Evolutionary conservation across 139 green algal genomes (phyloP).

Genomic region (Zygnema circumcarinatum): DNA sequence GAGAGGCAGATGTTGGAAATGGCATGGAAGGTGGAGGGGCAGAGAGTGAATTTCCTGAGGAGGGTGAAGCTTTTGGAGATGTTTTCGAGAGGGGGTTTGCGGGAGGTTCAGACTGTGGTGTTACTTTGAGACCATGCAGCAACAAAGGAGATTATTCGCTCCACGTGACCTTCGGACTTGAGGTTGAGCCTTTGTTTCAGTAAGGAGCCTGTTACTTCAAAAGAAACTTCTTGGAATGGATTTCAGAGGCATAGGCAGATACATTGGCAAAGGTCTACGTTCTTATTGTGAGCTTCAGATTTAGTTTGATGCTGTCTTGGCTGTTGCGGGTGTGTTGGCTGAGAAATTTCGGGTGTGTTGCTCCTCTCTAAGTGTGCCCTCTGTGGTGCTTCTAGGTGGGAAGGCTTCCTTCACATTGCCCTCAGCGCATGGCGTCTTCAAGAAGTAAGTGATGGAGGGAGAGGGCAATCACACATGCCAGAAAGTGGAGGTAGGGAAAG

Average conservation of each 20-base stretch:
- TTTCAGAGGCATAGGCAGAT: neutral
- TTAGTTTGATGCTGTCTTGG: neutral
- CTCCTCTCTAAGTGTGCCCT: neutral
- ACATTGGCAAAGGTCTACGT: neutral
- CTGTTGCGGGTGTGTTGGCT: neutral
- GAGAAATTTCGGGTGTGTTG: neutral
- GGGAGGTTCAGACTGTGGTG: too few relatives aligned
- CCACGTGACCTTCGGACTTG: slow-evolving; percentile 39
- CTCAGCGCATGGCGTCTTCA: neutral
- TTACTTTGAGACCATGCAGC: too few relatives aligned
- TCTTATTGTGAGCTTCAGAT: slow-evolving; percentile 11
- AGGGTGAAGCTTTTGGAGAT: too few relatives aligned
- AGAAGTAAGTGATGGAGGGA: neutral
- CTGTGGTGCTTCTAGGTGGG: neutral
- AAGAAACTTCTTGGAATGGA: neutral
- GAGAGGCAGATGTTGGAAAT: slow-evolving; percentile 4
- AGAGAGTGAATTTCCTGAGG: neutral
- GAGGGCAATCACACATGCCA: neutral
- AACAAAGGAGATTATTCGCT: slow-evolving; percentile 23
- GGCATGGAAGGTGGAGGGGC: too few relatives aligned
- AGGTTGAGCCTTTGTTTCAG: slow-evolving; percentile 32
- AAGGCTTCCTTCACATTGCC: slow-evolving; percentile 17
- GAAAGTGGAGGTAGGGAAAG: too few relatives aligned
- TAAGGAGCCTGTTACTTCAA: slow-evolving; percentile 5
- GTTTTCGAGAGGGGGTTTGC: too few relatives aligned